Evolutionary conservation across 768 basidiomycete genomes (phyloP).

Genomic region (Leccinum disarticulatum): DNA sequence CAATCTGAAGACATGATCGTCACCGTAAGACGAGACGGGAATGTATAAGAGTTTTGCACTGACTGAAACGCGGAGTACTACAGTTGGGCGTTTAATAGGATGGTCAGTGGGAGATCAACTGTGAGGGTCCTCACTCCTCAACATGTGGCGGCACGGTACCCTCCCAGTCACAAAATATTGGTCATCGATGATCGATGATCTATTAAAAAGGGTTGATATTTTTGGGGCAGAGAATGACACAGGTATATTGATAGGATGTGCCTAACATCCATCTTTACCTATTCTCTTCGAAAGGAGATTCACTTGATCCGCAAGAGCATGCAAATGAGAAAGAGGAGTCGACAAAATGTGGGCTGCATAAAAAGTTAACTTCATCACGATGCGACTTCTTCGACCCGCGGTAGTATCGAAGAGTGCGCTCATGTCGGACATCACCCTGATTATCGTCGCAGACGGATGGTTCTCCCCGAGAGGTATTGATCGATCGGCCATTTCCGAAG

Average conservation of each 20-base stretch:
- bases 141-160: slow-evolving; percentile 12
- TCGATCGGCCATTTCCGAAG: neutral
- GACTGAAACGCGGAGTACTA: neutral
- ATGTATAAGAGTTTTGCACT: neutral
- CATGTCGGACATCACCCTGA: slow-evolving; percentile 31
- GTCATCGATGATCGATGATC: neutral
- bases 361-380: slow-evolving; percentile 63
- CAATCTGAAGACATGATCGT: slow-evolving; percentile 39
- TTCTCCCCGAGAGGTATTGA: slow-evolving; percentile 1
- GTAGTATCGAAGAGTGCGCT: slow-evolving; percentile 20
- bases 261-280: slow-evolving; percentile 18
- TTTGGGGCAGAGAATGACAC: neutral
- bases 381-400: slow-evolving; percentile 30
- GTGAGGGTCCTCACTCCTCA: slow-evolving; percentile 26
- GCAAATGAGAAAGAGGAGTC: slow-evolving; percentile 44
- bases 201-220: neutral
- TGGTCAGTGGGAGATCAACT: slow-evolving; percentile 20
- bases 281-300: slow-evolving; percentile 27
- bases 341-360: slow-evolving; percentile 64
- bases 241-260: neutral
- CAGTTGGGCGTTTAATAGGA: slow-evolving; percentile 1
- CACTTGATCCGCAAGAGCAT: slow-evolving; percentile 43
- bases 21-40: neutral
- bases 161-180: slow-evolving; percentile 19
- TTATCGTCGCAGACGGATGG: slow-evolving; percentile 14